phyloP scores from a whole-genome alignment of 2,329 filamentous ascomycete species.

The Cytospora paraplurivora region DNA sequence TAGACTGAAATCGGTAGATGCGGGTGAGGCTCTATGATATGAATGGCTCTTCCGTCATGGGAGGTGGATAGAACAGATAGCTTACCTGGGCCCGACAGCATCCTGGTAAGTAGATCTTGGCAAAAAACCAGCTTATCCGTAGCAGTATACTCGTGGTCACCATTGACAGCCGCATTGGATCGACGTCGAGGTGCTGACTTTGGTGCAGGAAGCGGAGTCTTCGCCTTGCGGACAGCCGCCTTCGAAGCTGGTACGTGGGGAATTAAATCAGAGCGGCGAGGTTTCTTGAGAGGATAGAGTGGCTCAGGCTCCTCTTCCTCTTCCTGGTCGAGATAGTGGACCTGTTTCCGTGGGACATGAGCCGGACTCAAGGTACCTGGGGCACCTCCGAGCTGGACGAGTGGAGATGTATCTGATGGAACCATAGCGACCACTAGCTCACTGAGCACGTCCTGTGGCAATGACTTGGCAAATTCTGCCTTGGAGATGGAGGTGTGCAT shows the following conservation, averaged over 20 bases:
- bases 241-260: conserved; percentile 31
- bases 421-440: conserved; percentile 66
- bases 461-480: conserved; percentile 60
- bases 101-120: conserved; percentile 57
- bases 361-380: conserved; percentile 29
- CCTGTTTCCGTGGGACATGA: conserved; percentile 44
- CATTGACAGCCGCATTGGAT: conserved; percentile 32
- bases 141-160: conserved; percentile 39
- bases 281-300: conserved; percentile 42
- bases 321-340: conserved; percentile 51
- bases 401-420: conserved; percentile 48
- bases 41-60: neutral
- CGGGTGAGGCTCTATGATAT: neutral
- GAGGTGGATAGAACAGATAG: neutral
- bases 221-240: conserved; percentile 23
- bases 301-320: conserved; percentile 44
- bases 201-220: conserved; percentile 11
- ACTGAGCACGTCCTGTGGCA: conserved; percentile 64
- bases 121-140: conserved; percentile 60
- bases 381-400: conserved; percentile 38
- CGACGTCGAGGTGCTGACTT: conserved; percentile 39
- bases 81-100: conserved; percentile 63
- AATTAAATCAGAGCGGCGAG: conserved; percentile 44
- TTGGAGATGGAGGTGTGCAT: conserved; percentile 59
- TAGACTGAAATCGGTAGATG: conserved; percentile 8